Evolutionary conservation across 2,329 filamentous ascomycete genomes (phyloP), one percentile per base, ranked within the genome.

Genomic region (Aspergillus floridensis): DNA sequence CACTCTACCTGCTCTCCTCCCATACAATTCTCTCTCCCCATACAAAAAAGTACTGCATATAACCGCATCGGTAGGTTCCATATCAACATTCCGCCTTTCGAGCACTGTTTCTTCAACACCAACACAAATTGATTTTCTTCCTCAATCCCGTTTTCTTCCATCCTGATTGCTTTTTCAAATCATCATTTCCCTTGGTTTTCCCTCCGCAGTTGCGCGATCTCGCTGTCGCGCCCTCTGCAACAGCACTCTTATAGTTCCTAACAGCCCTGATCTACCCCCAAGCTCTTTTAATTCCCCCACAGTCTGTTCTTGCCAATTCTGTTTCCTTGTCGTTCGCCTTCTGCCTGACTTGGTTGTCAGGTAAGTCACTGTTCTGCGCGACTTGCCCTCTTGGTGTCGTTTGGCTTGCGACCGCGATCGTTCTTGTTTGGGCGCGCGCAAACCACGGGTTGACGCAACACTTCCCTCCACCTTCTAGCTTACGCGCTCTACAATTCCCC

Each of bases 41-140:
- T 75, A 72, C 73, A 76, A 73, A 72, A 26, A 69, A 68, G 71
- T 76, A 74, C 71, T 72, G 65, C 69, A 71, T 71, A 72, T 68
- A 63, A 56, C 69, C 70, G 67, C 65, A 65, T 68, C 66, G 70
- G 73, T 75, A 67, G 72, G 71, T 69, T 69, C 67, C 69, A 71
- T 65, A 66, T 71, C 66, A 69, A 70, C 65, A 69, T 61, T 65
- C 61, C 50, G 57, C 59, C 59, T 62, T 63, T 62, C 61, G 52
- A 61, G 58, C 59, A 63, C 63, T 63, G 59, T 54, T 57, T 64
- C 59, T 65, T 66, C 68, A 69, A 67, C 66, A 72, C 69, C 66
- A 69, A 63, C 65, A 60, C 63, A 57, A 61, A 60, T 59, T 41
- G 60, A 66, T 66, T 66, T 61, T 65, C 65, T 61, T 63, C 55